Percentiles rank a stretch among this genome's conserved stretches.
phyloP scores from a whole-genome alignment of 179 eudicot species.

The Actinidia polygama region DNA sequence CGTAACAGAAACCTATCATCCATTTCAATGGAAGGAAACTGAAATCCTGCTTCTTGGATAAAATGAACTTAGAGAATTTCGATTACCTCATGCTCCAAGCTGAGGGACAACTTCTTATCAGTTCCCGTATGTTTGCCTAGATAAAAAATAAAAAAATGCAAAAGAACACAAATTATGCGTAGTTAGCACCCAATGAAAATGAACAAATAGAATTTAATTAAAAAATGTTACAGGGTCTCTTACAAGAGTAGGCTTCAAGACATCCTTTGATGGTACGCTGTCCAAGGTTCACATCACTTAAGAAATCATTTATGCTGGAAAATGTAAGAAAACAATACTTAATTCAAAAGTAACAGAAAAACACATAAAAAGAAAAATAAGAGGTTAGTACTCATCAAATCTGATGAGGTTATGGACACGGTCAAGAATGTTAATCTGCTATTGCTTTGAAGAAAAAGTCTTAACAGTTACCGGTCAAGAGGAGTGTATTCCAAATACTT shows the following conservation, averaged over 20 bases:
- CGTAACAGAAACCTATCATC: too few species aligned
- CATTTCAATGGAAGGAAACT: too few species aligned
- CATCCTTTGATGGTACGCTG: constrained; percentile 88
- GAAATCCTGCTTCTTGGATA: too few species aligned
- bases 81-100: constrained; percentile 88
- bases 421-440: background rate
- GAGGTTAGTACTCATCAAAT: background rate
- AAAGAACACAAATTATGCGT: background rate
- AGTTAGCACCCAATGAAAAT: background rate
- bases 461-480: constrained; percentile 65
- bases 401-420: background rate
- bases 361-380: too few species aligned
- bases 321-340: constrained; percentile 2
- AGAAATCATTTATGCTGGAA: constrained; percentile 74
- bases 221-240: constrained; percentile 25
- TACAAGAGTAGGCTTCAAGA: constrained; percentile 98
- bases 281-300: constrained; percentile 81
- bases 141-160: background rate
- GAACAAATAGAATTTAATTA: background rate
- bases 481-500: constrained; percentile 96
- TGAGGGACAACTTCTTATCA: constrained; percentile 86
- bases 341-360: too few species aligned
- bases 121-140: constrained; percentile 92
- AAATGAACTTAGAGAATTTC: too few species aligned
- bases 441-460: background rate